phyloP scores from a whole-genome alignment of 2,329 filamentous ascomycete species.

The Lachnellula arida region DNA sequence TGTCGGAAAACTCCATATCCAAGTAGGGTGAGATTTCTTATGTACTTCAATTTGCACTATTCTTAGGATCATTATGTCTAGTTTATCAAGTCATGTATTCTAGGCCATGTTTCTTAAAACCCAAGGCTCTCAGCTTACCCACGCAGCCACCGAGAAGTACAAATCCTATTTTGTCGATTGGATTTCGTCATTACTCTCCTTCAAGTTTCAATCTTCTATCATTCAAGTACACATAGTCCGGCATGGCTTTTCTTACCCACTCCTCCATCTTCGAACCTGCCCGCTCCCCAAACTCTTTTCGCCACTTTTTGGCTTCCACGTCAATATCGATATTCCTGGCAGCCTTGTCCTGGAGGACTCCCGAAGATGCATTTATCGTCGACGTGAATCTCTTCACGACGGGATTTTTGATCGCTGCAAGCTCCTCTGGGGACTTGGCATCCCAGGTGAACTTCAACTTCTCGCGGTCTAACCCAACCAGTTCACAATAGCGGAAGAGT shows the following conservation, averaged over 20 bases:
- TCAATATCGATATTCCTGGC: conserved; percentile 32
- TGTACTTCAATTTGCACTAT: too few species aligned
- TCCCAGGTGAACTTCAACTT: conserved; percentile 33
- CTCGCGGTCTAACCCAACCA: conserved; percentile 31
- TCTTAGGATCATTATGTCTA: too few species aligned
- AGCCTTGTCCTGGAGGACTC: conserved; percentile 32
- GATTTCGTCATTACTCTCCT: not conserved
- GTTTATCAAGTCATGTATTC: too few species aligned
- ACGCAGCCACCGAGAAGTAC: too few species aligned
- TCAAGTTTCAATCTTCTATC: not conserved
- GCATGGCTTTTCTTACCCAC: conserved; percentile 31
- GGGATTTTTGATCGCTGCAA: not conserved
- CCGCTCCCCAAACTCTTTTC: conserved; percentile 25
- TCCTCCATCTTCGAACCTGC: conserved; percentile 14
- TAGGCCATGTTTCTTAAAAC: too few species aligned
- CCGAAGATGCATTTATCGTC: conserved; percentile 32
- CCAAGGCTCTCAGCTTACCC: too few species aligned
- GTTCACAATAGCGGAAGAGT: conserved; percentile 26
- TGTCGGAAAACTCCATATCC: too few species aligned
- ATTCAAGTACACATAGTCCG: conserved; percentile 37
- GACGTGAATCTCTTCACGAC: conserved; percentile 20
- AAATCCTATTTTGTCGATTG: too few species aligned
- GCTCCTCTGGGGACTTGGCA: not conserved
- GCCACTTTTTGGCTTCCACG: conserved; percentile 34
- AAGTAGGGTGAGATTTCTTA: too few species aligned